These are phyloP conservation scores for Aquilaria yunnanensis DNA, from an alignment of 345 rosid species.

Conservation along the genomic window DNA sequence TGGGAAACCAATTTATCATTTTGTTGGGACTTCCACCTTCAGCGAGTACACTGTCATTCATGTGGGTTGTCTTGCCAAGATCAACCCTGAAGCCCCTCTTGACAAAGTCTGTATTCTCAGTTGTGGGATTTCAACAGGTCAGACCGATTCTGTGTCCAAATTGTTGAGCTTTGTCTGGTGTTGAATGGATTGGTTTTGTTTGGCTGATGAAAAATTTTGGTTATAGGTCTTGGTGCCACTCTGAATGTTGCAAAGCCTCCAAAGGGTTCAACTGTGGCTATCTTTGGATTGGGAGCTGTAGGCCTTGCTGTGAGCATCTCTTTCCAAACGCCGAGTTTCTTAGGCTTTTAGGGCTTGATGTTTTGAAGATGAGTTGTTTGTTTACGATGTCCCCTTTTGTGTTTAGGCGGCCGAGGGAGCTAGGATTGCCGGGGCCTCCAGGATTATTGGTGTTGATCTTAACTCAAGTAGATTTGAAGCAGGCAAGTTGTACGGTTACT, in stretches of 20 bases:
- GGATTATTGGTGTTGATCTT: slow-evolving; percentile 36
- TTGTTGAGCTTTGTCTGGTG: background rate
- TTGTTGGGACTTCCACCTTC: slow-evolving; percentile 40
- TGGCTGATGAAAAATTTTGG: background rate
- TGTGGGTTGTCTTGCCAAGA: slow-evolving; percentile 32
- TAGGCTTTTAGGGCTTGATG: background rate
- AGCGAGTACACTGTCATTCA: slow-evolving; percentile 38
- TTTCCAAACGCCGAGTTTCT: background rate
- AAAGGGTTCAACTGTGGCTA: slow-evolving; percentile 29
- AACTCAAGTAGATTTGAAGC: slow-evolving; percentile 19
- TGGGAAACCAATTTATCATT: slow-evolving; percentile 36
- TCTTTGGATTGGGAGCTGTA: slow-evolving; percentile 36
- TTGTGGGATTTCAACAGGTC: slow-evolving; percentile 33
- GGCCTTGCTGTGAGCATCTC: slow-evolving; percentile 31
- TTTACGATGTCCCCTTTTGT: background rate
- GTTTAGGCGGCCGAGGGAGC: slow-evolving; percentile 31
- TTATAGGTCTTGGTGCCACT: slow-evolving; percentile 33
- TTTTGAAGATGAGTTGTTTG: background rate
- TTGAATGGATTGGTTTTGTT: too few species aligned
- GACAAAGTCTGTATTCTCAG: slow-evolving; percentile 36
- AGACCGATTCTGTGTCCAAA: background rate
- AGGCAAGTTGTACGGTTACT: background rate
- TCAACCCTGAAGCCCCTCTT: slow-evolving; percentile 33
- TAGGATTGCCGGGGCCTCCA: slow-evolving; percentile 28
- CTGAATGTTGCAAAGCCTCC: slow-evolving; percentile 31